These are phyloP conservation scores for Cucumis cinereus DNA, from an alignment of 306 rosid species.

Conservation along the genomic window DNA sequence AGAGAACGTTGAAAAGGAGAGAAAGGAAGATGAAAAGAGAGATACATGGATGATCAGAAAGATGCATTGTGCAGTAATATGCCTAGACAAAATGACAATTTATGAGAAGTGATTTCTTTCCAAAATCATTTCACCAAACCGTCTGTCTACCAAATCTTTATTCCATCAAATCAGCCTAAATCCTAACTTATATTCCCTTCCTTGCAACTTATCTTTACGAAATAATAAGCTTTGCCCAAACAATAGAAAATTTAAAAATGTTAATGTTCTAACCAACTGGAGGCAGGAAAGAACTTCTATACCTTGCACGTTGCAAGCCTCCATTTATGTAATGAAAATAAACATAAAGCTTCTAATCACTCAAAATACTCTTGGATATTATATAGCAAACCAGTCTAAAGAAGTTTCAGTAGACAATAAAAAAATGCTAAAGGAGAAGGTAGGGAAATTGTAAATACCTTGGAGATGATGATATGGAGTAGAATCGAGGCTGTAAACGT, in stretches of 20 bases:
- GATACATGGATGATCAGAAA: not conserved
- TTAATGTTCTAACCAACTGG: not conserved
- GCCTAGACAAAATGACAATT: not conserved
- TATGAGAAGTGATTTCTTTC: not conserved
- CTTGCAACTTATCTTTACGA: not conserved
- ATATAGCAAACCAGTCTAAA: not conserved
- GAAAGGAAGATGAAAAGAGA: not conserved
- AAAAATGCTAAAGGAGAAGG: not conserved
- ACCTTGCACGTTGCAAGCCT: not conserved
- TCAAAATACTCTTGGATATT: not conserved
- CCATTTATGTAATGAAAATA: not conserved
- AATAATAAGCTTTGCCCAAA: not conserved
- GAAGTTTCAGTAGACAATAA: not conserved
- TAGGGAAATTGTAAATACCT: conserved; percentile 21
- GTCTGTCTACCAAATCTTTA: not conserved
- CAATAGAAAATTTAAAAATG: not conserved
- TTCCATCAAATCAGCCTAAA: not conserved
- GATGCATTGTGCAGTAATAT: not conserved
- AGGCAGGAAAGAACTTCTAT: not conserved
- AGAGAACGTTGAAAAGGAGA: not conserved
- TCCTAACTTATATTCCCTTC: not conserved
- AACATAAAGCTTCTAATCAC: not conserved
- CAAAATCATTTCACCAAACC: not conserved
- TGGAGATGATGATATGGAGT: conserved; percentile 94
- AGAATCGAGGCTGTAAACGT: conserved; percentile 86